Evolutionary conservation across 768 basidiomycete species (phyloP), one percentile per base, ranked within the genome.

Genomic region (Russula lepida): DNA sequence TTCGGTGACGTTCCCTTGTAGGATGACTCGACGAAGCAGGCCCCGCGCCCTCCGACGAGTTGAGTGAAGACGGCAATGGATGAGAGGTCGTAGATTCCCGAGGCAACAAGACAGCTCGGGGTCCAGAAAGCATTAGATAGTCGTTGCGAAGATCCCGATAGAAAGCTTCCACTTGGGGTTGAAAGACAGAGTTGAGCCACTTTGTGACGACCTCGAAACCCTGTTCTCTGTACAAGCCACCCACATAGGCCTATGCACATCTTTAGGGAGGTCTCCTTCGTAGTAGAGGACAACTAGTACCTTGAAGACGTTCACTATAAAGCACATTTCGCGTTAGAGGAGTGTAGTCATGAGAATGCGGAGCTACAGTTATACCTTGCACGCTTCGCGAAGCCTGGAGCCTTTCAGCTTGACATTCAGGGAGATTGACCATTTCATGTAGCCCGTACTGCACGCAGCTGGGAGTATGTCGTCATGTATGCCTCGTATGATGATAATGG

Each of bases 221-320:
- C 27, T 52, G 49, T 13, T 56, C 60, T 27, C 33, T 51, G 33
- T 51, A 62, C 28, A 62, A 1, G 3, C 55, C 55, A 0, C 60
- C 60, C 2, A 62, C 55, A 21, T 56, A 56, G 49, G 60, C 60
- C 60, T 62, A 15, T 41, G 44, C 19, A 32, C 1, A 5, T 13
- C 21, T 53, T 60, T 17, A 54, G 13, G 48, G 23, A 21, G 28
- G 12, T 48, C n/a, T 8, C n/a, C 30, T 15, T 52, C 50, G 13
- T 35, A 4, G 6, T 32, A 19, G 15, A 32, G 9, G 12, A 19
- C 23, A 6, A 37, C 25, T 28, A 8, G 11, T 52, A 62, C 60
- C 55, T 62, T 62, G 25, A 62, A 62, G 12, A 56, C 48, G 28
- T 33, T 32, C 48, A 44, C 60, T 62, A 46, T 28, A n/a, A 7